Percentiles rank a stretch among this genome's conserved stretches.
Conservation (phyloP, 352 stramenopile genomes). For the Globisporangium echinulatum region DNA sequence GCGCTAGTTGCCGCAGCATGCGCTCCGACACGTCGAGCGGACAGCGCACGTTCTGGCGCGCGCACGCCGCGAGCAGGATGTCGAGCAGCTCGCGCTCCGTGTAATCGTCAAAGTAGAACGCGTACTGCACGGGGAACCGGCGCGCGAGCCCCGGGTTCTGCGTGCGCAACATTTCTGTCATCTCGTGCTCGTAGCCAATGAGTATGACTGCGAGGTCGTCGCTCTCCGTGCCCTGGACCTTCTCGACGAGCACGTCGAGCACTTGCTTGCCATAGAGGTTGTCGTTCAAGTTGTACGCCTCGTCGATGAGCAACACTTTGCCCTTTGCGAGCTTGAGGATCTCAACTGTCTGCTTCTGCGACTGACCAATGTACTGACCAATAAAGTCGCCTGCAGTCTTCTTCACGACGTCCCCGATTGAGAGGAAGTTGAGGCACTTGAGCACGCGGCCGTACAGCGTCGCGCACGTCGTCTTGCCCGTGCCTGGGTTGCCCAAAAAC, state of each 20-base stretch:
- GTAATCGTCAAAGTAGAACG: constrained; percentile 91
- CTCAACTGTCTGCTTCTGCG: constrained; percentile 83
- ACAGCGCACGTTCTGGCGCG: constrained; percentile 38
- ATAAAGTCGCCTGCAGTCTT: constrained; percentile 84
- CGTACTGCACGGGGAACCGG: constrained; percentile 78
- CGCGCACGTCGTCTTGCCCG: constrained; percentile 88
- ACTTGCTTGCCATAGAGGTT: constrained; percentile 88
- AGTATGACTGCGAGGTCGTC: constrained; percentile 87
- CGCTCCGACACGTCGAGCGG: constrained; percentile 39
- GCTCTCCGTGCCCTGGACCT: constrained; percentile 82
- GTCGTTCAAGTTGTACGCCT: constrained; percentile 86
- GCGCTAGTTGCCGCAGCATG: constrained; percentile 54
- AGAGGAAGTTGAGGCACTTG: constrained; percentile 87
- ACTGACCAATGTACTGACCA: constrained; percentile 74
- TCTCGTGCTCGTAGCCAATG: constrained; percentile 84
- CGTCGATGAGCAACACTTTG: constrained; percentile 91
- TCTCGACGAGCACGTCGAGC: constrained; percentile 85
- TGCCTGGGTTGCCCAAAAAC: constrained; percentile 84
- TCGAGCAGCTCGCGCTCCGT: constrained; percentile 75
- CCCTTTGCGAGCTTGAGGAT: constrained; percentile 86
- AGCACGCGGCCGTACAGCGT: constrained; percentile 91
- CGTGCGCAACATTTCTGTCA: constrained; percentile 84
- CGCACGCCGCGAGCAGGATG: constrained; percentile 68
- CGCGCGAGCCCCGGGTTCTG: constrained; percentile 90
- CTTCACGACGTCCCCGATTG: constrained; percentile 90